Evolutionary conservation across 2,329 filamentous ascomycete species (phyloP).

Genomic region (Cryphonectria parasitica): DNA sequence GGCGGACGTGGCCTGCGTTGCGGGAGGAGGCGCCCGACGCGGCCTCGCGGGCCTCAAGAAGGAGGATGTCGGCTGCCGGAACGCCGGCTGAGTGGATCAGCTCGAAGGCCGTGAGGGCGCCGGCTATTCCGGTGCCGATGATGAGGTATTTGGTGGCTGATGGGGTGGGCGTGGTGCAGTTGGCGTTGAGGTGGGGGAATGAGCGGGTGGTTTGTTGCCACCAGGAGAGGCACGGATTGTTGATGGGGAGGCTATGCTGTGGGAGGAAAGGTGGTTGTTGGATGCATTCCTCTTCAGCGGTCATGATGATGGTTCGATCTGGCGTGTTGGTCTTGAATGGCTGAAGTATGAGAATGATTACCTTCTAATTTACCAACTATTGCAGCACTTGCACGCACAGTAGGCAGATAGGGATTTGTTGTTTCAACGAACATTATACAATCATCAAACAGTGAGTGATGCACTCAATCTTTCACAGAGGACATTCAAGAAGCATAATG

Average conservation of each 20-base stretch:
- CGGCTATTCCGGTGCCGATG: slow-evolving; percentile 49
- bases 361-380: background rate
- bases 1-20: slow-evolving; percentile 50
- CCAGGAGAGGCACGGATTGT: slow-evolving; percentile 32
- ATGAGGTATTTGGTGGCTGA: slow-evolving; percentile 40
- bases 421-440: background rate
- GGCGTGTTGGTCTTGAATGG: background rate
- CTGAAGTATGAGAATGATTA: too few species aligned
- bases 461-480: too few species aligned
- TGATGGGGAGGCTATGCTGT: slow-evolving; percentile 23
- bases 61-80: slow-evolving; percentile 39
- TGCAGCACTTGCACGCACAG: background rate
- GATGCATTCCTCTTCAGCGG: background rate
- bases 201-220: slow-evolving; percentile 51
- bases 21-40: slow-evolving; percentile 48
- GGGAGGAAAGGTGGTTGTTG: background rate
- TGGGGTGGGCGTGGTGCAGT: slow-evolving; percentile 38
- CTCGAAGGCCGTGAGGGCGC: slow-evolving; percentile 45
- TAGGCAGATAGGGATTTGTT: background rate
- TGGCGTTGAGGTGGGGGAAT: slow-evolving; percentile 46
- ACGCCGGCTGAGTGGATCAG: slow-evolving; percentile 42
- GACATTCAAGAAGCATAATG: background rate
- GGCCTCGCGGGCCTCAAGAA: slow-evolving; percentile 49
- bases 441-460: background rate
- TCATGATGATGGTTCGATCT: background rate